A percentile compares a stretch with the other conserved stretches of the same genome.
Evolutionary conservation across 2,329 filamentous ascomycete genomes (phyloP).

Genomic region (Metarhizium guizhouense): DNA sequence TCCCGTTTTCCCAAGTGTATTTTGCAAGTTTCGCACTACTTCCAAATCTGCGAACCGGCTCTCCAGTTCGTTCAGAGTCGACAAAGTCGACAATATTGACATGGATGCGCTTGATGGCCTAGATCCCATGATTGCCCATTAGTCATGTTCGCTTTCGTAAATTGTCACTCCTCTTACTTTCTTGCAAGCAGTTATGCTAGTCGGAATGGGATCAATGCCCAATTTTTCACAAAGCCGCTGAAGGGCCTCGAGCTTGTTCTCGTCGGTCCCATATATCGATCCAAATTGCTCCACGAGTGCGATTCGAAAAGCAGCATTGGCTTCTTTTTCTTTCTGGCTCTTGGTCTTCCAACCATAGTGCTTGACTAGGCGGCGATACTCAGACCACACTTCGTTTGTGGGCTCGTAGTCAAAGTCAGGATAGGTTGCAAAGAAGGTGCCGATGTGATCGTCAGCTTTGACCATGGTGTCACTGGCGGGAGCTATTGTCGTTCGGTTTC

Average conservation of each 20-base stretch:
- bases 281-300: conserved; percentile 1
- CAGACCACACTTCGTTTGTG: background rate
- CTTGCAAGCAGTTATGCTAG: background rate
- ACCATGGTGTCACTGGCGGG: background rate
- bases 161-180: background rate
- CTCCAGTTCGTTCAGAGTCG: conserved; percentile 2
- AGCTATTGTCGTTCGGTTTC: background rate
- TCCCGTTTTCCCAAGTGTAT: background rate
- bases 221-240: conserved; percentile 1
- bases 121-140: background rate
- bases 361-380: background rate
- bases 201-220: background rate
- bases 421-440: conserved; percentile 2
- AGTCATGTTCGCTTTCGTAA: background rate
- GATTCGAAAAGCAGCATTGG: background rate
- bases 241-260: conserved; percentile 1
- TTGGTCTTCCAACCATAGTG: background rate
- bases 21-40: background rate
- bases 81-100: conserved; percentile 6
- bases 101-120: background rate
- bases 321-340: background rate
- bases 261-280: background rate
- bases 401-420: background rate
- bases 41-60: background rate
- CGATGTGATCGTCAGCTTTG: conserved; percentile 9